These are phyloP conservation scores for Colletotrichum theobromicola DNA, from an alignment of 2,329 filamentous ascomycete species.

Conservation along the genomic window DNA sequence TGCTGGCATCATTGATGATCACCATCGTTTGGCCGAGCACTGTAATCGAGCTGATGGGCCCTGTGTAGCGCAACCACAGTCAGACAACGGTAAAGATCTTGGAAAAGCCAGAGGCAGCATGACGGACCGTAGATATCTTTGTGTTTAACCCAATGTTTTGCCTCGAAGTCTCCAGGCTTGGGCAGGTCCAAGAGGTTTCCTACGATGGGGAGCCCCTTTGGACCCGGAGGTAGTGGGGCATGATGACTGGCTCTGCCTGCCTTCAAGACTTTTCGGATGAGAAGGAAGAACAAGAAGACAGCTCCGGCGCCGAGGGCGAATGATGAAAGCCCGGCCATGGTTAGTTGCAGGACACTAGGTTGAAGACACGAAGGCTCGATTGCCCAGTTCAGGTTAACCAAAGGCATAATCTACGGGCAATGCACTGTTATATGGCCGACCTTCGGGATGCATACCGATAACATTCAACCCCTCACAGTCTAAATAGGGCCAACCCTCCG, in stretches of 20 bases:
- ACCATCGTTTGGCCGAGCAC: conserved; percentile 44
- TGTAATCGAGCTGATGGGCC: conserved; percentile 34
- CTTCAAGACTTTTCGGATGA: not conserved
- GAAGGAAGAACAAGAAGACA: not conserved
- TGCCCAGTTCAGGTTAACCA: not conserved
- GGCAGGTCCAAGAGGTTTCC: conserved; percentile 53
- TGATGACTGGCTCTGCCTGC: not conserved
- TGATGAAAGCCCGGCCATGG: not conserved
- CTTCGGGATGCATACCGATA: not conserved
- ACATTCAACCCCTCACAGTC: not conserved
- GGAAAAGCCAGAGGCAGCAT: not conserved
- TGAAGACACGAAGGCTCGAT: not conserved
- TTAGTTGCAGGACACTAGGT: not conserved
- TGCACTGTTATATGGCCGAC: not conserved
- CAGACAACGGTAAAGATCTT: not conserved
- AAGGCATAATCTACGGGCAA: not conserved
- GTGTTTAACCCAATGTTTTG: conserved; percentile 36
- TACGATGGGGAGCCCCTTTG: conserved; percentile 41
- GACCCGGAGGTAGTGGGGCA: conserved; percentile 27
- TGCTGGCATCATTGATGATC: conserved; percentile 40
- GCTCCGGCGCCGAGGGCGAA: not conserved
- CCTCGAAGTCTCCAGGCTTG: conserved; percentile 29
- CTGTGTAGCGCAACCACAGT: not conserved
- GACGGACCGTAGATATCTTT: conserved; percentile 33
- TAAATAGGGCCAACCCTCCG: not conserved